These are phyloP conservation scores for Barnettozyma hawaiiensis DNA, from an alignment of 1,139 yeast species.

Conservation along the genomic window DNA sequence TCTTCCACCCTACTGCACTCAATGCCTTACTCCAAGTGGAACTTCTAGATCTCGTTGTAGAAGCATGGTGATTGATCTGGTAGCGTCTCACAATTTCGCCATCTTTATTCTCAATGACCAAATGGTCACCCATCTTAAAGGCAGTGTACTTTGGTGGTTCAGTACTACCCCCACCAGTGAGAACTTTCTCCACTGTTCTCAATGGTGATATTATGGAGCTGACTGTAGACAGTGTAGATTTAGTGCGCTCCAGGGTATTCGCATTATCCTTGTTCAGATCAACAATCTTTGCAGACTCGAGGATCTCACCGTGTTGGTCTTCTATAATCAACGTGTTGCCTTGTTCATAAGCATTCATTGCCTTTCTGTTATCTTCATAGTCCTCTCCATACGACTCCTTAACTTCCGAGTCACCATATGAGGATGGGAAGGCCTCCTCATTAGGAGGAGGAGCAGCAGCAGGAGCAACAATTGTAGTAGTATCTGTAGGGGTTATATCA, in stretches of 20 bases:
- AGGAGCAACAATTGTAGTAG: slow-evolving; percentile 24
- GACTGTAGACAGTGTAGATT: slow-evolving; percentile 21
- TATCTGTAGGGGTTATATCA: too few species aligned
- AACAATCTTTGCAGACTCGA: slow-evolving; percentile 38
- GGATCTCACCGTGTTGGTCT: slow-evolving; percentile 74
- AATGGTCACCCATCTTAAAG: slow-evolving; percentile 60
- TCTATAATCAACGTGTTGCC: slow-evolving; percentile 69
- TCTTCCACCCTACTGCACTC: slow-evolving; percentile 44
- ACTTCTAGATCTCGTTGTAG: slow-evolving; percentile 18
- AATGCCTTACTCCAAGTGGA: slow-evolving; percentile 39
- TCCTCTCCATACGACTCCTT: slow-evolving; percentile 10
- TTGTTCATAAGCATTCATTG: slow-evolving; percentile 59
- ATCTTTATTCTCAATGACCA: slow-evolving; percentile 82
- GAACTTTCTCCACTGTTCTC: slow-evolving; percentile 12
- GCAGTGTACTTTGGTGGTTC: slow-evolving; percentile 46
- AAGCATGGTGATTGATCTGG: slow-evolving; percentile 52
- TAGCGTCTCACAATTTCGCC: slow-evolving; percentile 89
- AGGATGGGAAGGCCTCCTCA: slow-evolving; percentile 13
- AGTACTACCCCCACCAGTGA: slow-evolving; percentile 12
- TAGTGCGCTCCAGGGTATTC: slow-evolving; percentile 10
- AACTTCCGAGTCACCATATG: slow-evolving; percentile 2
- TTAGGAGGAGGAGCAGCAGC: slow-evolving; percentile 9
- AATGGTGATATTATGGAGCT: slow-evolving; percentile 22
- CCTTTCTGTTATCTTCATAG: slow-evolving; percentile 19
- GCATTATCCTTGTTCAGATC: slow-evolving; percentile 5